Percentiles rank a stretch among this genome's conserved stretches.
These are phyloP conservation scores for Ogataea corticis DNA, from an alignment of 805 yeast species.

Conservation along the genomic window DNA sequence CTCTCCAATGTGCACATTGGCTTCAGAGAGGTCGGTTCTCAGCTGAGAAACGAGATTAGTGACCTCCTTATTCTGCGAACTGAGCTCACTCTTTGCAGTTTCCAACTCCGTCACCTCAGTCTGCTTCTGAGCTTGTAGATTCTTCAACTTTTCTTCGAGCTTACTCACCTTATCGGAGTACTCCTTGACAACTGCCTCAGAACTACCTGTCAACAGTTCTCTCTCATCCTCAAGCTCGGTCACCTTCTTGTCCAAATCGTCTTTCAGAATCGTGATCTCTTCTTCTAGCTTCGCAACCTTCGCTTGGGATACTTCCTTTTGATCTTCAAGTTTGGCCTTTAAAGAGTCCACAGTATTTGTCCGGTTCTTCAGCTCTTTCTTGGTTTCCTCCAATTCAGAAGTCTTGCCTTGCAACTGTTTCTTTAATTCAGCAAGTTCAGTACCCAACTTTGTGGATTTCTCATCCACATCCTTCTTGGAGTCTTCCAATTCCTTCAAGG, in stretches of 20 bases:
- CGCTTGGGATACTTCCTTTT: slow-evolving; percentile 19
- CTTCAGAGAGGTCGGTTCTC: slow-evolving; percentile 1
- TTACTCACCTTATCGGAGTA: slow-evolving; percentile 46
- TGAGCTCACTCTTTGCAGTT: slow-evolving; percentile 8
- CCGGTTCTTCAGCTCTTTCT: slow-evolving; percentile 20
- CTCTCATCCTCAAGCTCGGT: slow-evolving; percentile 54
- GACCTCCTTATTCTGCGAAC: slow-evolving; percentile 1
- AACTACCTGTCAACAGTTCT: slow-evolving; percentile 45
- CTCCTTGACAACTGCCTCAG: slow-evolving; percentile 50
- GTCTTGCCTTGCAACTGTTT: not conserved
- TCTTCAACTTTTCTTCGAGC: slow-evolving; percentile 39
- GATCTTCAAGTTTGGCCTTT: slow-evolving; percentile 22
- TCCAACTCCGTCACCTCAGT: slow-evolving; percentile 20
- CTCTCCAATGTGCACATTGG: not conserved
- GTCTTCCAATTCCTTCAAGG: not conserved
- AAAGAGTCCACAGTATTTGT: slow-evolving; percentile 12
- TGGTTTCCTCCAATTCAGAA: slow-evolving; percentile 22
- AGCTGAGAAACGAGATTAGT: not conserved
- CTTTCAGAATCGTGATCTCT: slow-evolving; percentile 33
- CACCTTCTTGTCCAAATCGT: slow-evolving; percentile 38
- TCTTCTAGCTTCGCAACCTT: slow-evolving; percentile 28
- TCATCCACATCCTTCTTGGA: not conserved
- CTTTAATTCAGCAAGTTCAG: not conserved
- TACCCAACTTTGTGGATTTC: not conserved
- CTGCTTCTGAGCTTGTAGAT: slow-evolving; percentile 9